These are phyloP conservation scores for Castanea mollissima DNA, from an alignment of 306 rosid genomes.

Conservation along the genomic window DNA sequence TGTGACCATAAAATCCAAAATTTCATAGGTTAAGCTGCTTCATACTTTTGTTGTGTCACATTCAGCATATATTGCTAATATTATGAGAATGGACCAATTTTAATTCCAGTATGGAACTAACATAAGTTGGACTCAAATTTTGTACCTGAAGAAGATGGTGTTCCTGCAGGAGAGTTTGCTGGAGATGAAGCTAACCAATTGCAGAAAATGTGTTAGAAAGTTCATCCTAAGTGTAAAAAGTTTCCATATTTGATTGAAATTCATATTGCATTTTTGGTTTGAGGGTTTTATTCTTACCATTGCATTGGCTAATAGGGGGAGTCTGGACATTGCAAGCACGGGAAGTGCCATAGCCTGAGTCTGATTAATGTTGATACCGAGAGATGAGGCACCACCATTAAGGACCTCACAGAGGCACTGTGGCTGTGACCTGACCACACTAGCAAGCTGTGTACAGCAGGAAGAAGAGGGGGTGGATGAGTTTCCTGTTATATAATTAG, in stretches of 20 bases:
- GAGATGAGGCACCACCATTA: constrained; percentile 36
- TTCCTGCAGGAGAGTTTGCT: constrained; percentile 40
- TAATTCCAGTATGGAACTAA: too few species aligned
- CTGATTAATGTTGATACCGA: constrained; percentile 54
- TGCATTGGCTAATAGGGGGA: constrained; percentile 50
- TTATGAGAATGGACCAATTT: too few species aligned
- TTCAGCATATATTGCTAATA: too few species aligned
- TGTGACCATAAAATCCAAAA: too few species aligned
- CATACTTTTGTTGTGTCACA: too few species aligned
- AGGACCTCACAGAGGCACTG: constrained; percentile 61
- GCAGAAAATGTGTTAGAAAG: background rate
- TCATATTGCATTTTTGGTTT: too few species aligned
- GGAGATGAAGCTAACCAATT: constrained; percentile 32
- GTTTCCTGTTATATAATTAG: constrained; percentile 49
- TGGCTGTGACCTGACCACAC: constrained; percentile 47
- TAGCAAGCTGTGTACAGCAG: constrained; percentile 57
- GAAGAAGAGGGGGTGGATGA: constrained; percentile 40
- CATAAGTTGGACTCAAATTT: background rate
- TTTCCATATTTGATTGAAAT: too few species aligned
- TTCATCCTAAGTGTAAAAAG: too few species aligned
- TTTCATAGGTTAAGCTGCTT: too few species aligned
- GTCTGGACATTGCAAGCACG: constrained; percentile 45
- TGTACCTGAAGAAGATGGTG: constrained; percentile 34
- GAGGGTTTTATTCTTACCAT: constrained; percentile 23
- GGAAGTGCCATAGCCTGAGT: constrained; percentile 56